Base-by-base conservation (phyloP, 495 filamentous ascomycete genomes). In the Annulohypoxylon moriforme region DNA sequence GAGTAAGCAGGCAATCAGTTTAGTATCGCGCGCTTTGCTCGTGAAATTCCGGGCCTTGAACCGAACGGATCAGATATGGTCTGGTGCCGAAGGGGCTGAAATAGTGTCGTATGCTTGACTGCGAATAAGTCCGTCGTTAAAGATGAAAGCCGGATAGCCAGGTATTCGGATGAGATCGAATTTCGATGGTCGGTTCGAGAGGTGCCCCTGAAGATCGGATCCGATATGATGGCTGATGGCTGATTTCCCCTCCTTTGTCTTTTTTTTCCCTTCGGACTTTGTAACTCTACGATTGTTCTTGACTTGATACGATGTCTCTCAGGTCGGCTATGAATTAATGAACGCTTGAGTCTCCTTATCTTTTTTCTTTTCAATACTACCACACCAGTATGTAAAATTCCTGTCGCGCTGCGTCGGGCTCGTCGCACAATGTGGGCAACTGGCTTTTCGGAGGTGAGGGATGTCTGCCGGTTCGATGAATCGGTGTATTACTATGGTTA, bases 171-270 rank as follows among this genome's bases (percentile, higher is more conserved):
- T 71, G 38, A 25, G 64, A 68, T 74, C 64, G 44, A 68, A 65
- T 55, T 65, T 71, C 64, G 68, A 68, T 71, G 64, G 52, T 60
- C 64, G 59, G 72, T 60, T 71, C 68, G 68, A 71, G 56, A 58
- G 50, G 50, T 40, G 62, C 44, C 44, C 67, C 68, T 71, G 64
- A 53, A 59, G 66, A 69, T 69, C 66, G 66, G 66, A 72, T 60
- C 64, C 72, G 68, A 50, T 68, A 53, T 58, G 33, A 60, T 46
- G 44, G 40, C 40, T 46, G n/a, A n/a, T n/a, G n/a, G n/a, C n/a
- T 50, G 36, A 24, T 46, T 46, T 38, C 38, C 60, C 60, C 50
- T 66, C 31, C 65, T 69, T 69, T 73, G 71, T 66, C 59, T 60
- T 20, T 36, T 9, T 60, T 25, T 29, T 14, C 62, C 62, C 38